Evolutionary conservation across 805 yeast genomes (phyloP), one percentile per base, ranked within the genome.

Genomic region (Schwanniomyces yamadae): DNA sequence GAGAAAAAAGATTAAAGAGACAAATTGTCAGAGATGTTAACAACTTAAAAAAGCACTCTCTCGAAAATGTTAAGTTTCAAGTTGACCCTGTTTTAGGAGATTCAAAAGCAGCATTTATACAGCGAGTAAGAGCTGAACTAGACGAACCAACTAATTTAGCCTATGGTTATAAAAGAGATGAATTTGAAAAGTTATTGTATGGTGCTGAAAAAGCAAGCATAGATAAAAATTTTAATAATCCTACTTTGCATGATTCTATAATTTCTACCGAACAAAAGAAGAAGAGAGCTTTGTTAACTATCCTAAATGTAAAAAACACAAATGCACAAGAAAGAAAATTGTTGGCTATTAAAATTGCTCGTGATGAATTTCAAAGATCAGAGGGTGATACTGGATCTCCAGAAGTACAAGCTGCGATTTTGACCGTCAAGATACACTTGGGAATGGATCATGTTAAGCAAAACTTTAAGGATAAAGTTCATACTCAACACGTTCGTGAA

Each of bases 351-450:
- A 63, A 63, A 30, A 58, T 83, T 30, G 96, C 97, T 1, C 71
- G 78, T 33, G 64, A 75, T 48, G 97, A 91, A 63, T 90, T 91
- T 60, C 80, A 78, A 49, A 73, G 95, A 52, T 72, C 75, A 45
- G 88, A 81, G 30, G 96, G 95, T 36, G 98, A 93, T 58, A 86
- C 96, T 1, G 97, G 95, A 3, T 86, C 96, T 2, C 80, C 95
- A 36, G 98, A 91, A 63, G 96, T 90, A 17, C 97, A 90, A 62
- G 96, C 98, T 2, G 98, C 97, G 2, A 75, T 86, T 18, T 66
- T 82, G 66, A 88, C 98, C 0, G 82, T 87, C 32, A 77, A 78
- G 52, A 87, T 93, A 48, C 85, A 83, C 47, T 80, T 77, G 45
- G 69, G 86, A 43, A 86, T 86, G 67, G 74, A 77, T 28, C 96